Conservation (phyloP, 2,329 filamentous ascomycete species). For the Aspergillus vadensis region DNA sequence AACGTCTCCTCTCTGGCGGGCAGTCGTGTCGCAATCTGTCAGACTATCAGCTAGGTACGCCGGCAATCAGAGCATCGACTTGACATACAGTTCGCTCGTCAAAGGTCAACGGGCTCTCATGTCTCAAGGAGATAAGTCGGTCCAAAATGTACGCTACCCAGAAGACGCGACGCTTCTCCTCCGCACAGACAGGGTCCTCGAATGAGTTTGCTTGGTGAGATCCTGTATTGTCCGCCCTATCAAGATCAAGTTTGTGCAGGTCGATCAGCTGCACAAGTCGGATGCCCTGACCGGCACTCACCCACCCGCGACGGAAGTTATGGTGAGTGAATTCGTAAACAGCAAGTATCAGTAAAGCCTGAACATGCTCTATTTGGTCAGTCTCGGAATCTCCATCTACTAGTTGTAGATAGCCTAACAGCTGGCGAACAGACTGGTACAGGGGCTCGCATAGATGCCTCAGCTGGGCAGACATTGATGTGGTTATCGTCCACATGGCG, state of each 20-base stretch:
- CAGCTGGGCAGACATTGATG: constrained; percentile 12
- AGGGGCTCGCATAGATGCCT: background rate
- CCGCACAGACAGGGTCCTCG: constrained; percentile 23
- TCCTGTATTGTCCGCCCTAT: background rate
- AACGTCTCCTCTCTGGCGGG: constrained; percentile 4
- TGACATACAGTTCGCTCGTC: constrained; percentile 25
- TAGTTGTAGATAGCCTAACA: background rate
- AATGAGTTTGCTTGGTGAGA: constrained; percentile 7
- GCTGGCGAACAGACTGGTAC: background rate
- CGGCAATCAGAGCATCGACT: too few relatives aligned
- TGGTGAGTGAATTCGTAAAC: constrained; percentile 14
- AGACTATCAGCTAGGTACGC: background rate
- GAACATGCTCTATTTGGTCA: constrained; percentile 15
- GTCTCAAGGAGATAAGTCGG: constrained; percentile 32
- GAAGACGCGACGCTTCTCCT: constrained; percentile 38
- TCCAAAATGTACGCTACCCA: constrained; percentile 44
- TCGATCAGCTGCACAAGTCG: constrained; percentile 34
- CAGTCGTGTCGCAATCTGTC: background rate
- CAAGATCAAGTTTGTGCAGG: constrained; percentile 30
- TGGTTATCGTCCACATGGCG: constrained; percentile 14
- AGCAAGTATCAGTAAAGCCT: constrained; percentile 12
- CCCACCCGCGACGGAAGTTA: constrained; percentile 29
- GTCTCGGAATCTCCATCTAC: background rate
- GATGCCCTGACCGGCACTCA: constrained; percentile 34
- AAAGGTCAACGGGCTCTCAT: constrained; percentile 32